These are phyloP conservation scores for Yamadazyma scolyti DNA, from an alignment of 805 yeast genomes.

Conservation along the genomic window DNA sequence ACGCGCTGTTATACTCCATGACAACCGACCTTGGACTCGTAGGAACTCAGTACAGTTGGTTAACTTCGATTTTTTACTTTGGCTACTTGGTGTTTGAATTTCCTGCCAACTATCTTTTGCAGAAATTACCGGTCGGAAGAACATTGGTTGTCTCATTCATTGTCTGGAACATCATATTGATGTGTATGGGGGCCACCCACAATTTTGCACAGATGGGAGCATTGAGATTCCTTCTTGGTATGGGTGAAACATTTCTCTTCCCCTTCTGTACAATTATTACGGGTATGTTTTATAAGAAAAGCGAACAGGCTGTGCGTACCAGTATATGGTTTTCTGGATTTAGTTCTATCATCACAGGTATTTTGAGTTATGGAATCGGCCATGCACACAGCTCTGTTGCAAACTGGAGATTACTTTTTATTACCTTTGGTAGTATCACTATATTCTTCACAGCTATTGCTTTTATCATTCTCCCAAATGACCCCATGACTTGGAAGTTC, in stretches of 20 bases:
- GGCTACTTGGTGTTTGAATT: slow-evolving; percentile 29
- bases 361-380: slow-evolving; percentile 29
- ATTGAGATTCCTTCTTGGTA: slow-evolving; percentile 19
- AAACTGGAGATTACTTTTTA: slow-evolving; percentile 60
- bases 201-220: slow-evolving; percentile 31
- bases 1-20: slow-evolving; percentile 35
- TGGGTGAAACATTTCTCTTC: slow-evolving; percentile 26
- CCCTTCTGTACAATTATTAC: slow-evolving; percentile 32
- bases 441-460: slow-evolving; percentile 46
- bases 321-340: slow-evolving; percentile 37
- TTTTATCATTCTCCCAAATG: slow-evolving; percentile 39
- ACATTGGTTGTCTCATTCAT: slow-evolving; percentile 25
- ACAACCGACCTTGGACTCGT: slow-evolving; percentile 21
- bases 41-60: slow-evolving; percentile 24
- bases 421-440: slow-evolving; percentile 58
- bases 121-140: slow-evolving; percentile 34
- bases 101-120: slow-evolving; percentile 36
- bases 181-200: slow-evolving; percentile 48
- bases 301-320: slow-evolving; percentile 20
- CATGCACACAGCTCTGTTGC: slow-evolving; percentile 34
- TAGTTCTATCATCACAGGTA: slow-evolving; percentile 48
- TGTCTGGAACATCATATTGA: slow-evolving; percentile 34
- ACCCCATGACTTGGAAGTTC: slow-evolving; percentile 34
- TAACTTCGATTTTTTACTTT: slow-evolving; percentile 53
- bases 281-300: slow-evolving; percentile 18